phyloP scores from a whole-genome alignment of 805 yeast genomes.

The Nakazawaea wickerhamii region DNA sequence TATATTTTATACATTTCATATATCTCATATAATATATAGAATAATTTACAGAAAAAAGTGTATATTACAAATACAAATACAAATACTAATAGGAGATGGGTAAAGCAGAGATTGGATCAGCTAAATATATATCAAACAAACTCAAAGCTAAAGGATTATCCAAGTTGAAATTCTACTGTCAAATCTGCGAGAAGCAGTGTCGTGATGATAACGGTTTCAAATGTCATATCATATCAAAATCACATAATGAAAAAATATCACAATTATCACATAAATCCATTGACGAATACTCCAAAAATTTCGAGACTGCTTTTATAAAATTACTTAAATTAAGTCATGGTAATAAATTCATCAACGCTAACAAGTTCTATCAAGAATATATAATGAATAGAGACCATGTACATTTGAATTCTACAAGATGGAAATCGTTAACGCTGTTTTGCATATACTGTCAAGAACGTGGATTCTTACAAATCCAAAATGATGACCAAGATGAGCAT shows the following conservation, averaged over 20 bases:
- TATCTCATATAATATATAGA: neutral
- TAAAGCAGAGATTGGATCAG: slow-evolving; percentile 30
- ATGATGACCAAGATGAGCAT: slow-evolving; percentile 30
- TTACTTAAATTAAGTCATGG: slow-evolving; percentile 70
- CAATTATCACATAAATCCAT: slow-evolving; percentile 44
- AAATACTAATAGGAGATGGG: slow-evolving; percentile 20
- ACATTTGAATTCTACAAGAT: slow-evolving; percentile 86
- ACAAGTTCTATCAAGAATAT: slow-evolving; percentile 85
- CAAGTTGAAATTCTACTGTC: slow-evolving; percentile 84
- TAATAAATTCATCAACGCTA: slow-evolving; percentile 71
- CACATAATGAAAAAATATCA: slow-evolving; percentile 59
- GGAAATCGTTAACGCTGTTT: slow-evolving; percentile 67
- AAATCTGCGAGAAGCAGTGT: slow-evolving; percentile 87
- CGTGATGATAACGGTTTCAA: slow-evolving; percentile 94
- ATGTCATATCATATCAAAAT: slow-evolving; percentile 79
- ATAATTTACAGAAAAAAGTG: neutral
- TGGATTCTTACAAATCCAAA: slow-evolving; percentile 50
- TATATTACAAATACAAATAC: neutral
- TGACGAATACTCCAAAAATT: slow-evolving; percentile 52
- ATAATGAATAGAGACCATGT: slow-evolving; percentile 78
- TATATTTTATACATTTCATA: too few relatives aligned
- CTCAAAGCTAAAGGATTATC: slow-evolving; percentile 83
- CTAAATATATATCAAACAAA: slow-evolving; percentile 69
- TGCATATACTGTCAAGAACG: slow-evolving; percentile 51
- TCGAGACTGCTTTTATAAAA: slow-evolving; percentile 58